These are phyloP conservation scores for Tilletiopsis washingtonensis DNA, from an alignment of 1,284 basidiomycete genomes.

Conservation along the genomic window DNA sequence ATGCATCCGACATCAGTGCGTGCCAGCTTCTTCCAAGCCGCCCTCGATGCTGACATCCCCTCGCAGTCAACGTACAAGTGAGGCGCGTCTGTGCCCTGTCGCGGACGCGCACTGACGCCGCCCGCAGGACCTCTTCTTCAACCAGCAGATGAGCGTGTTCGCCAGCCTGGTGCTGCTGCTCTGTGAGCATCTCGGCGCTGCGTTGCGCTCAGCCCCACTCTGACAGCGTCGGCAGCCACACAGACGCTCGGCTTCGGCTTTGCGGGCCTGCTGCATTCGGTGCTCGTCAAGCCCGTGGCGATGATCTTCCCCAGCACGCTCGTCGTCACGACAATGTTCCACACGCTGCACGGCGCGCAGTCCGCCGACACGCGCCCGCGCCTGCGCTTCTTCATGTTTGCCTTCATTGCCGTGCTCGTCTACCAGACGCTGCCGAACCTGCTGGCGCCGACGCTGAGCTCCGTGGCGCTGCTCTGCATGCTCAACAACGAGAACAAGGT, in stretches of 20 bases:
- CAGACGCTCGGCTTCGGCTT: conserved; percentile 46
- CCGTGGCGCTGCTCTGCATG: conserved; percentile 52
- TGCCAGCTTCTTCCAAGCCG: too few species aligned
- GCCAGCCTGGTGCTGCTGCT: conserved; percentile 39
- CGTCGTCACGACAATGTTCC: conserved; percentile 52
- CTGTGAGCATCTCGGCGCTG: too few species aligned
- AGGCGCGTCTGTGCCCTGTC: too few species aligned
- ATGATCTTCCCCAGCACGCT: conserved; percentile 52
- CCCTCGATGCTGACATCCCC: too few species aligned
- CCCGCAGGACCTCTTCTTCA: conserved; percentile 46
- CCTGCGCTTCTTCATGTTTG: conserved; percentile 50
- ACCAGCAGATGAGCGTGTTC: conserved; percentile 40
- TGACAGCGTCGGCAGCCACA: too few species aligned
- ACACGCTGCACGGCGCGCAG: conserved; percentile 51
- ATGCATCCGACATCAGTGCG: not conserved
- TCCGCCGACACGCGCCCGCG: conserved; percentile 45
- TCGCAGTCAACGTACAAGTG: too few species aligned
- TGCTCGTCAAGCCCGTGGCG: conserved; percentile 43
- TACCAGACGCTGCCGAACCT: conserved; percentile 53
- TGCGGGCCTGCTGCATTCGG: conserved; percentile 41
- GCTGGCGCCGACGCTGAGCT: conserved; percentile 52
- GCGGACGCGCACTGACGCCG: too few species aligned
- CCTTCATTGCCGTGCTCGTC: conserved; percentile 42
- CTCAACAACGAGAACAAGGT: conserved; percentile 49
- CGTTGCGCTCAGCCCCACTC: too few species aligned